phyloP scores from a whole-genome alignment of 371 early-diverging fungal genomes.

The Lichtheimia ramosa region DNA sequence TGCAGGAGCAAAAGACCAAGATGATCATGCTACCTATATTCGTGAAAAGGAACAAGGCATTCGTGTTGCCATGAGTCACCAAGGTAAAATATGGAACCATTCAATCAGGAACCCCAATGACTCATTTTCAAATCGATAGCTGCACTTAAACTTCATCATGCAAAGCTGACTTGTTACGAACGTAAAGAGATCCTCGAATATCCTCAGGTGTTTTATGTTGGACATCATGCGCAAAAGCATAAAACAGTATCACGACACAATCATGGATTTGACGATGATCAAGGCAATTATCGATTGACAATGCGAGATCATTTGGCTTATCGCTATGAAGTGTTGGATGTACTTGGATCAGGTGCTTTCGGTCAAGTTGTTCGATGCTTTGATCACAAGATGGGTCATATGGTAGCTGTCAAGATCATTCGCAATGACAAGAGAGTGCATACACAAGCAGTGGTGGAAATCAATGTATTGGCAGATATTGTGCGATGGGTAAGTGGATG shows the following conservation, averaged over 20 bases:
- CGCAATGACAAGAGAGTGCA: constrained; percentile 87
- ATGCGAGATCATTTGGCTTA: constrained; percentile 78
- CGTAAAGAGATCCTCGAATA: constrained; percentile 80
- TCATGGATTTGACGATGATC: constrained; percentile 82
- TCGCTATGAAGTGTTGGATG: constrained; percentile 78
- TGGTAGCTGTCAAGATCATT: constrained; percentile 89
- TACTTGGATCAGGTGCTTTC: constrained; percentile 90
- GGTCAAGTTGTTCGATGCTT: constrained; percentile 88
- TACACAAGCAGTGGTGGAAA: constrained; percentile 85
- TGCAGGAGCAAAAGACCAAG: background rate
- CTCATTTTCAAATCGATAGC: constrained; percentile 4
- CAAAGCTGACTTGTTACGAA: constrained; percentile 75
- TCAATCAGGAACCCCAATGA: background rate
- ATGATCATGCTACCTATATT: constrained; percentile 5
- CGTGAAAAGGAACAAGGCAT: constrained; percentile 7
- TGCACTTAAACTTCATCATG: constrained; percentile 60
- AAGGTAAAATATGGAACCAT: constrained; percentile 14
- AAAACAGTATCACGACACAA: constrained; percentile 56
- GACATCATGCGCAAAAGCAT: constrained; percentile 65
- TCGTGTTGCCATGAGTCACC: constrained; percentile 46
- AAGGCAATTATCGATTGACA: constrained; percentile 79
- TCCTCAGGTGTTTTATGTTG: constrained; percentile 83
- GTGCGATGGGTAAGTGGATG: constrained; percentile 31
- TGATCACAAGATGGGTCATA: constrained; percentile 73
- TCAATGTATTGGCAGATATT: constrained; percentile 74